Conservation (phyloP, 2,329 filamentous ascomycete species). For the Epichloe hybrida region DNA sequence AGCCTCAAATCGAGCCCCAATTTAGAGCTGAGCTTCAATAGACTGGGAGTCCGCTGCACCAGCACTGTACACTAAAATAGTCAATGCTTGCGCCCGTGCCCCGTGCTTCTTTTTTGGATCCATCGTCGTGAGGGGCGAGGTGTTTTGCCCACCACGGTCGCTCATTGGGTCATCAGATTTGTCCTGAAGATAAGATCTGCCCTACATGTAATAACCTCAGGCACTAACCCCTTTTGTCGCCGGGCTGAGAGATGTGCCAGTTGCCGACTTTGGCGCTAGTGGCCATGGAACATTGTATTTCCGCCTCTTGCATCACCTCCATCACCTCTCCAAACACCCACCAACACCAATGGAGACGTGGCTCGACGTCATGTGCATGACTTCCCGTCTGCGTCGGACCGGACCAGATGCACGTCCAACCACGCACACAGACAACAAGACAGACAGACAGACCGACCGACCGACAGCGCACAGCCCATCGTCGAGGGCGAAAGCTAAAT, state of each 20-base stretch:
- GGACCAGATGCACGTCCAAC: too few relatives aligned
- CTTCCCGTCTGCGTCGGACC: too few relatives aligned
- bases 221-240: background rate
- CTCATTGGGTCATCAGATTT: background rate
- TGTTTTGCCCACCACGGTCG: background rate
- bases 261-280: background rate
- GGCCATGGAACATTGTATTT: conserved; percentile 11
- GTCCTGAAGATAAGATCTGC: background rate
- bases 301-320: conserved; percentile 4
- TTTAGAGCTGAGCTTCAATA: too few relatives aligned
- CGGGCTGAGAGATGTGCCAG: background rate
- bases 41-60: too few relatives aligned
- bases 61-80: too few relatives aligned
- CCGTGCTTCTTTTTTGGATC: too few relatives aligned
- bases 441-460: too few relatives aligned
- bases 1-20: too few relatives aligned
- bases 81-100: too few relatives aligned
- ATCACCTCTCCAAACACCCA: background rate
- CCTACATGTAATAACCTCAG: background rate
- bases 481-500: background rate
- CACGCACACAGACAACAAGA: too few relatives aligned
- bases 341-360: too few relatives aligned
- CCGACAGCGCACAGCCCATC: background rate
- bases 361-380: background rate
- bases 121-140: background rate